These are phyloP conservation scores for Zangia roseola DNA, from an alignment of 768 basidiomycete species.

Conservation along the genomic window DNA sequence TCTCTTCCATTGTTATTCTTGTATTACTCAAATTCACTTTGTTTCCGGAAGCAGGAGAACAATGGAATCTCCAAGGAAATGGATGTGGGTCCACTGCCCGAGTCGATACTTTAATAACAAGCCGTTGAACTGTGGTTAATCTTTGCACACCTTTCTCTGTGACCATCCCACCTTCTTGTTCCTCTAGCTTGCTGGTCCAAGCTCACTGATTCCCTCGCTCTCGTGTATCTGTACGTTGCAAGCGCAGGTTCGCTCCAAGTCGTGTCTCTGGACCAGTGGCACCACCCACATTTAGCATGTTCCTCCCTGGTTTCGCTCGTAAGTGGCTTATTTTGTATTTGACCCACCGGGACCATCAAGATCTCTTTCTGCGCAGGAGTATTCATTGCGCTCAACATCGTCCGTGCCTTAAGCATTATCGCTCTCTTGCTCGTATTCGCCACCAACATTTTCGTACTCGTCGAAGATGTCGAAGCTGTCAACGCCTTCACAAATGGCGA, in stretches of 20 bases:
- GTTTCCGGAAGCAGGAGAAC: constrained; percentile 13
- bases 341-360: not conserved
- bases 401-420: constrained; percentile 75
- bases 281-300: constrained; percentile 11
- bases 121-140: not conserved
- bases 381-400: constrained; percentile 76
- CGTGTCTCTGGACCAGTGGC: not conserved
- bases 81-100: not conserved
- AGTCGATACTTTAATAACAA: constrained; percentile 1
- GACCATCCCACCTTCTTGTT: constrained; percentile 1
- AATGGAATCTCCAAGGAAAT: constrained; percentile 31
- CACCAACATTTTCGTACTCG: constrained; percentile 70
- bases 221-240: constrained; percentile 8
- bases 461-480: constrained; percentile 73
- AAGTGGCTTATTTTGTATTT: constrained; percentile 2
- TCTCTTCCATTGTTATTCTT: constrained; percentile 21
- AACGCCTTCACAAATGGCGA: constrained; percentile 52
- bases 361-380: constrained; percentile 31
- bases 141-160: not conserved
- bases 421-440: constrained; percentile 79
- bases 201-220: constrained; percentile 5
- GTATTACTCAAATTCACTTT: constrained; percentile 4
- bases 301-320: constrained; percentile 31
- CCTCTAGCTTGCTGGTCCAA: constrained; percentile 28
- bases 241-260: constrained; percentile 22